Conservation (phyloP, 208 protist genomes). For the Leishmania tropica region DNA sequence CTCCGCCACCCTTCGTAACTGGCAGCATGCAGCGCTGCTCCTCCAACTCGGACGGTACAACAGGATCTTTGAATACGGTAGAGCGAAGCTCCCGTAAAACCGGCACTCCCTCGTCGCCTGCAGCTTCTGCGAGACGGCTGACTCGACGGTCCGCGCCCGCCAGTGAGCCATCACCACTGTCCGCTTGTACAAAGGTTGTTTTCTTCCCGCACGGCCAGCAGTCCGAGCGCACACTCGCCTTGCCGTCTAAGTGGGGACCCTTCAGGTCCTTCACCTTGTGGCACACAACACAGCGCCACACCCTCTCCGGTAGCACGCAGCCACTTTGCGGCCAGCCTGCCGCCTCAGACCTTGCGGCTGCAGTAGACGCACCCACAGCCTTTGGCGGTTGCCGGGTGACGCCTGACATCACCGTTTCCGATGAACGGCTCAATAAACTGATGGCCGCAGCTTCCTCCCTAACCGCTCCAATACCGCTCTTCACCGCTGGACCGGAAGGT, state of each 20-base stretch:
- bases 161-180: neutral
- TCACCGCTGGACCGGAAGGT: too few relatives aligned
- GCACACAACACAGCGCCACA: neutral
- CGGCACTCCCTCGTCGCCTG: neutral
- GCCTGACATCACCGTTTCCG: too few relatives aligned
- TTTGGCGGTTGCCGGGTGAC: too few relatives aligned
- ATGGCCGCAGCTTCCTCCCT: too few relatives aligned
- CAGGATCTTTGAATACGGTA: neutral
- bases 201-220: slow-evolving; percentile 2
- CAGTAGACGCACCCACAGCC: too few relatives aligned
- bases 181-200: neutral
- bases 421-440: too few relatives aligned
- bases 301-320: too few relatives aligned
- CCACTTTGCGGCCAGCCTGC: too few relatives aligned
- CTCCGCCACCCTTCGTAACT: neutral
- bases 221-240: too few relatives aligned
- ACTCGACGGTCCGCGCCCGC: neutral
- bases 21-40: neutral
- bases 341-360: too few relatives aligned
- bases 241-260: neutral
- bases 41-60: too few relatives aligned
- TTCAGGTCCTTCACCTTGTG: slow-evolving; percentile 5
- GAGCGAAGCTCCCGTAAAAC: neutral
- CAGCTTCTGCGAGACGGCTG: neutral
- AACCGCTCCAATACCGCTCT: too few relatives aligned